Conservation (phyloP, 129 eudicot genomes). For the Solidago caesia region DNA sequence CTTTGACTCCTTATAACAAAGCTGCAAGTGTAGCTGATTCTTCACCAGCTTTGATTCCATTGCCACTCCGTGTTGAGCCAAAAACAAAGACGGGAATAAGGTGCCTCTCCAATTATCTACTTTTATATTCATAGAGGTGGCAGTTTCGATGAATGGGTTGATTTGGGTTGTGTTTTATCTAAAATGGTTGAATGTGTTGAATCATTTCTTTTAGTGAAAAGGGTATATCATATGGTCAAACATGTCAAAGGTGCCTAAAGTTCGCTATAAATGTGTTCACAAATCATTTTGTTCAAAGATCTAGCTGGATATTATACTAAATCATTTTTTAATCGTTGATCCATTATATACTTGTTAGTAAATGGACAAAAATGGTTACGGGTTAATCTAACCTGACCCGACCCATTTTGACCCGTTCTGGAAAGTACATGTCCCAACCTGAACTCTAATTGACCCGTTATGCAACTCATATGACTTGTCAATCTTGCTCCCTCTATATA, state of each 20-base stretch:
- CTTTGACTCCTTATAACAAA: slow-evolving; percentile 55
- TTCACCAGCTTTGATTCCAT: slow-evolving; percentile 68
- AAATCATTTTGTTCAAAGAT: too few relatives aligned
- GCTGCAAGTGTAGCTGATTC: slow-evolving; percentile 89
- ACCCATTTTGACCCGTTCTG: too few relatives aligned
- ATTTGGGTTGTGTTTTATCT: background rate
- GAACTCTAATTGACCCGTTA: background rate
- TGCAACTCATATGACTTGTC: background rate
- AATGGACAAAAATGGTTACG: too few relatives aligned
- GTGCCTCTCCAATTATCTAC: slow-evolving; percentile 37
- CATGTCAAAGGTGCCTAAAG: background rate
- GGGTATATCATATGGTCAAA: background rate
- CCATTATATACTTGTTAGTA: too few relatives aligned
- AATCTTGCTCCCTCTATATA: background rate
- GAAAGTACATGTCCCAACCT: too few relatives aligned
- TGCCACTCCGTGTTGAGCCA: slow-evolving; percentile 96
- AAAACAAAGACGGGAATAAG: slow-evolving; percentile 96
- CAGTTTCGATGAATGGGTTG: background rate
- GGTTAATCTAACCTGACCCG: too few relatives aligned
- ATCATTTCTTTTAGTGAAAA: background rate
- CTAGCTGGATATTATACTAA: too few relatives aligned
- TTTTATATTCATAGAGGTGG: slow-evolving; percentile 9
- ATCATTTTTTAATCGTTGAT: too few relatives aligned
- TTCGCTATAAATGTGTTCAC: too few relatives aligned
- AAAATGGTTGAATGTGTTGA: background rate